Base-by-base conservation (phyloP, 495 filamentous ascomycete genomes). In the Cercophora samala region DNA sequence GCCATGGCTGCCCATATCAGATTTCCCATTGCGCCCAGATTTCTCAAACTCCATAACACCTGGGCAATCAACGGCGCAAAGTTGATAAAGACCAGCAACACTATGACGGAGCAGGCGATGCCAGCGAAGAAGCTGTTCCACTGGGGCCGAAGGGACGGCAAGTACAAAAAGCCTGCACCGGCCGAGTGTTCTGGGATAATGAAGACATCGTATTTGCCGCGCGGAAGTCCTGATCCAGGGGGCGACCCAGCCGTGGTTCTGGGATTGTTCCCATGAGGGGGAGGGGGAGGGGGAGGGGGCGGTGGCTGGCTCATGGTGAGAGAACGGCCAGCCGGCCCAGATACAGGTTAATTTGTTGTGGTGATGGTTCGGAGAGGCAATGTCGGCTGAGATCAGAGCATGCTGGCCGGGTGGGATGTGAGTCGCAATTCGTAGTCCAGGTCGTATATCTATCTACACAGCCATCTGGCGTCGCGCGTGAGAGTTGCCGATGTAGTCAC, bases 141-240 rank as follows among this genome's bases (percentile, higher is more conserved):
- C 71, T 96, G 87, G 25, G 91, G 88, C 72, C 90, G 85, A 29
- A 99, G 76, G 0, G 92, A 97, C 0, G 95, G 95, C 23, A 99
- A 87, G 77, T 99, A 99, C 11, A 99, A 80, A 75, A 99, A 97
- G 13, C 95, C 95, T 0, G 87, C 85, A 66, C 95, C 95, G 15
- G 93, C 85, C 9, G 93, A 93, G 73, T 97, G 92, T n/a, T 91
- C 91, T 3, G 95, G 94, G 65, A 99, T 93, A 70, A 99, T 89
- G 80, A 97, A 97, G 78, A 97, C 96, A 78, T 98, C 94, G 80
- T 96, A 98, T 74, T 93, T 93, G 29, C 93, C 92, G 0, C 87
- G 78, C 0, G 92, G 93, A 2, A 96, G 82, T 64, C 88, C 90
- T 54, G 81, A 81, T 60, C 74, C 56, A 13, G 37, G 2, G 37